Conservation (phyloP, 116 monocot genomes). For the Cymodocea nodosa region DNA sequence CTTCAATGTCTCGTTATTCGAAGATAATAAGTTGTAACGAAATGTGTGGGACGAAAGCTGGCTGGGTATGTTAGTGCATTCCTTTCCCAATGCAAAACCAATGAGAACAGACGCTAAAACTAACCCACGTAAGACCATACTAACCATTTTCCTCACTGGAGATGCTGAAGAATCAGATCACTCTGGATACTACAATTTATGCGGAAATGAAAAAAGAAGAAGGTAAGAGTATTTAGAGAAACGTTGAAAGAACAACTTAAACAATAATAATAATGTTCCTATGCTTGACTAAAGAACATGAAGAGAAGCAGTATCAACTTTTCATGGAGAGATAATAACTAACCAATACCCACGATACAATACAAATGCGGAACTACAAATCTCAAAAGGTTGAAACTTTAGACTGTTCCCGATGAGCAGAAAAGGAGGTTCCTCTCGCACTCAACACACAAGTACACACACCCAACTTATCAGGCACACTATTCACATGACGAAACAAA, state of each 20-base stretch:
- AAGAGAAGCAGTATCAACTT: too few species aligned
- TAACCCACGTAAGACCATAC: neutral
- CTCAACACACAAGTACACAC: too few species aligned
- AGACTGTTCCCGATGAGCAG: too few species aligned
- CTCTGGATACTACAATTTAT: neutral
- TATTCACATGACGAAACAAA: too few species aligned
- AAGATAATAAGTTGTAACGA: constrained; percentile 26
- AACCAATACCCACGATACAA: too few species aligned
- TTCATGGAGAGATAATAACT: too few species aligned
- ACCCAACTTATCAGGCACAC: too few species aligned
- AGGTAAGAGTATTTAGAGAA: neutral
- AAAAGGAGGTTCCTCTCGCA: too few species aligned
- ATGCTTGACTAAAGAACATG: too few species aligned
- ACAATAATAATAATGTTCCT: neutral
- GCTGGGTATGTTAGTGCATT: constrained; percentile 69
- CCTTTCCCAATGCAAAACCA: constrained; percentile 21
- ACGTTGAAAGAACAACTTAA: neutral
- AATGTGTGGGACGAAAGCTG: constrained; percentile 45
- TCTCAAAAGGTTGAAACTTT: too few species aligned
- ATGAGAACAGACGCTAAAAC: neutral
- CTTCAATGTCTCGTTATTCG: constrained; percentile 22
- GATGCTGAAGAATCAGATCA: neutral
- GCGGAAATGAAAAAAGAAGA: neutral
- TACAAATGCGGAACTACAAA: too few species aligned
- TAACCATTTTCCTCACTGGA: constrained; percentile 4